Percentiles rank a stretch among this genome's conserved stretches.
phyloP scores from a whole-genome alignment of 306 rosid species.

The Vachellia collinsii region DNA sequence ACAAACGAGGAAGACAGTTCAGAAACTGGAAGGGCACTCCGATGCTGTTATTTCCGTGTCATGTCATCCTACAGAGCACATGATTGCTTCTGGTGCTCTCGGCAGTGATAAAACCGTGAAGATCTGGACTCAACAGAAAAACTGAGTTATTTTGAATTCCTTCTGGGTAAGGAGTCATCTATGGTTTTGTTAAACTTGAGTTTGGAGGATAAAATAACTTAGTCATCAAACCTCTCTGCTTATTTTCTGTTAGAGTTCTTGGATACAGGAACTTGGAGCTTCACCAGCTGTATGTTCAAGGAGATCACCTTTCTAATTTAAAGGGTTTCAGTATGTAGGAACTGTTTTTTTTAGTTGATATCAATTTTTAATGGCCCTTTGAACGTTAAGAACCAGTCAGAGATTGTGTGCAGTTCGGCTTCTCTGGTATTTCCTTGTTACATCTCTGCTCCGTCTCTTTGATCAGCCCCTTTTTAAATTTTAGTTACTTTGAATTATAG shows the following conservation, averaged over 20 bases:
- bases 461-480: too few species aligned
- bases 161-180: constrained; percentile 6
- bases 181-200: constrained; percentile 9
- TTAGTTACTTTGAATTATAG: too few species aligned
- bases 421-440: neutral
- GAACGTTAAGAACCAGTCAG: neutral
- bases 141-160: constrained; percentile 41
- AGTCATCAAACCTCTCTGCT: constrained; percentile 8
- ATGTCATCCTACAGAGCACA: constrained; percentile 85
- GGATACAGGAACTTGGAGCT: constrained; percentile 21
- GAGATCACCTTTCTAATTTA: constrained; percentile 16
- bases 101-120: constrained; percentile 87
- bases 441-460: too few species aligned
- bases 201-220: neutral
- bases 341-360: neutral
- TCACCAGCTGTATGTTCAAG: neutral
- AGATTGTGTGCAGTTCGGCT: neutral
- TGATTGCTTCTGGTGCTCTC: constrained; percentile 94
- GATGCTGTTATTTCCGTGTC: constrained; percentile 88
- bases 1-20: constrained; percentile 74
- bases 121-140: constrained; percentile 82
- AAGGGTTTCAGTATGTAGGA: neutral
- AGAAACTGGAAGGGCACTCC: constrained; percentile 92
- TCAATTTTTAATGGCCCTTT: neutral
- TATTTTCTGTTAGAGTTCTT: constrained; percentile 26